Base-by-base conservation (phyloP, 225 moss, liverwort and hornwort genomes). In the Physcomitrium patens region DNA sequence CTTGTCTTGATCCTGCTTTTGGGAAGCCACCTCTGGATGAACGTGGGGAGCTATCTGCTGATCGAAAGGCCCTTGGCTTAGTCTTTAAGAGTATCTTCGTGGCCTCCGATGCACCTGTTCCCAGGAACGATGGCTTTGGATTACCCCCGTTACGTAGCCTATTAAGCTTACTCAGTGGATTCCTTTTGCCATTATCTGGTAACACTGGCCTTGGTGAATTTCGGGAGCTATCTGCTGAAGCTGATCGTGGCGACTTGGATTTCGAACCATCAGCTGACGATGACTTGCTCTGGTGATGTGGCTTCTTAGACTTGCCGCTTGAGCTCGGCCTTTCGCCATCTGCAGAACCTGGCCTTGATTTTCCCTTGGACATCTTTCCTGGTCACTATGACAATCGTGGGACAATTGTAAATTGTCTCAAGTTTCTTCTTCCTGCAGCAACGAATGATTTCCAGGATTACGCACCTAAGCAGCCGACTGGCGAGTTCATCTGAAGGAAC, bases 341-440 rank as follows among this genome's bases (percentile, higher is more conserved):
- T 11, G 37, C 37, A 16, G 69, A 80, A 70, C 7, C 60, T 18
- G 51, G 26, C 12, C 70, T 58, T 26, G 55, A 42, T 16, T 65
- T 73, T 16, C 69, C 46, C 31, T 76, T 73, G 14, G 41, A 64
- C 61, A 77, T 80, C 18, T 65, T 48, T 27, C 26, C 45, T 26
- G 24, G 23, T 11, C 26, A 45, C 9, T 45, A 12, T 5, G 10
- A 7, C 31, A 37, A 37, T 7, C 53, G 1, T 17, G 27, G 12
- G 10, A 64, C 9, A 57, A 27, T 28, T 43, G 4, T 27, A 11
- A 27, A 1, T 7, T 17, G n/a, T 16, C 16, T 22, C 5, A 5
- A 20, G 9, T 23, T 7, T 9, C 13, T 47, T 0, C 26, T 17
- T 27, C 10, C 13, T 65, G 7, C 27, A 65, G 7, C 66, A 27